phyloP scores from a whole-genome alignment of 2,329 filamentous ascomycete genomes.

The Aureobasidium sp. region DNA sequence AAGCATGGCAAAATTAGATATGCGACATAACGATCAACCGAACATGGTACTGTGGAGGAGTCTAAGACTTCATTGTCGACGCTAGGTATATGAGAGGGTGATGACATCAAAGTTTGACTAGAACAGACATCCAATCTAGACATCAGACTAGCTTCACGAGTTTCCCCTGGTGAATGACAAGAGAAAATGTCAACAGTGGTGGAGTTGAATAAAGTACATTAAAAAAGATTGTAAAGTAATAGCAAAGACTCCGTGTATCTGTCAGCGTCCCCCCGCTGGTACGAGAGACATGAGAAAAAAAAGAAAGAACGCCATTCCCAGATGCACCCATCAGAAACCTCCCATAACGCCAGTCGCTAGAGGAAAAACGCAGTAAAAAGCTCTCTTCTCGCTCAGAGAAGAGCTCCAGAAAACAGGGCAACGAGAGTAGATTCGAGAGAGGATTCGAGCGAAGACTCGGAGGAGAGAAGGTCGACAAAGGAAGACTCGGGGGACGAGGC shows the following conservation, averaged over 20 bases:
- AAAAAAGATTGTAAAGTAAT: background rate
- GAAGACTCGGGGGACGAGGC: background rate
- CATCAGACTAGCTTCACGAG: too few relatives aligned
- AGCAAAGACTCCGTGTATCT: background rate
- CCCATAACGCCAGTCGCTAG: background rate
- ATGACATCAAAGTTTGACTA: too few relatives aligned
- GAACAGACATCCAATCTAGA: too few relatives aligned
- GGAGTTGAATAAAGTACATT: background rate
- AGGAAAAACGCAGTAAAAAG: background rate
- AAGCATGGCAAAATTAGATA: background rate
- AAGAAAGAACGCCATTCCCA: background rate
- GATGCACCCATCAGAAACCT: background rate
- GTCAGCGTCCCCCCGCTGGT: background rate
- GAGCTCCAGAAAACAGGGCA: too few relatives aligned
- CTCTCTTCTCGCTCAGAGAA: background rate
- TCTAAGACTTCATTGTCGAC: too few relatives aligned
- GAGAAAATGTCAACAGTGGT: too few relatives aligned
- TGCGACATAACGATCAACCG: too few relatives aligned
- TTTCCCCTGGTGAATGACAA: too few relatives aligned
- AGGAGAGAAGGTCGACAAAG: background rate
- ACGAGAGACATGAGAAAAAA: background rate
- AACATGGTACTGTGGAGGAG: too few relatives aligned
- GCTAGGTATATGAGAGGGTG: too few relatives aligned
- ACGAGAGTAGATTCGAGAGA: too few relatives aligned
- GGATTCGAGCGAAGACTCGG: too few relatives aligned